A percentile compares a stretch with the other conserved stretches of the same genome.
These are phyloP conservation scores for Ensete glaucum DNA, from an alignment of 176 grass and related monocot species.

Conservation along the genomic window DNA sequence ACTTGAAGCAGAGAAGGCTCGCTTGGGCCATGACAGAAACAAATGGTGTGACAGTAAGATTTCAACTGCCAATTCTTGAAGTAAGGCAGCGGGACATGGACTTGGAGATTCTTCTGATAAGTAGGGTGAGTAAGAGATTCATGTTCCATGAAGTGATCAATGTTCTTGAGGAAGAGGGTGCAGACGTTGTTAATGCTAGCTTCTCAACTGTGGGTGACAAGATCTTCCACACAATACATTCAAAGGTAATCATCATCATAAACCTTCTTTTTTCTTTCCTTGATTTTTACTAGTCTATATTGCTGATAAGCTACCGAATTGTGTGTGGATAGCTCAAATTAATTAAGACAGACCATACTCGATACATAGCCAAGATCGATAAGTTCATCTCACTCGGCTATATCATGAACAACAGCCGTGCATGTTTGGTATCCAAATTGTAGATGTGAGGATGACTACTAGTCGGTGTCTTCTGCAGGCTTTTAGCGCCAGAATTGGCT, in stretches of 20 bases:
- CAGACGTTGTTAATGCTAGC: constrained; percentile 62
- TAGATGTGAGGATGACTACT: too few relatives aligned
- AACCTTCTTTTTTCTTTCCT: background rate
- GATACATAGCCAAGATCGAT: too few relatives aligned
- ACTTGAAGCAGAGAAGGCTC: constrained; percentile 24
- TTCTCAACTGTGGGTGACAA: constrained; percentile 62
- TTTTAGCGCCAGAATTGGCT: constrained; percentile 35
- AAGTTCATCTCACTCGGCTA: too few relatives aligned
- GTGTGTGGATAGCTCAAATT: too few relatives aligned
- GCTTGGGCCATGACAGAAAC: background rate
- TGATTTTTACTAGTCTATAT: too few relatives aligned
- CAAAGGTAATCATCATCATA: constrained; percentile 26
- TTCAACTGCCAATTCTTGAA: constrained; percentile 50
- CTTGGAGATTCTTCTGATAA: constrained; percentile 64
- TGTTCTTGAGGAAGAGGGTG: constrained; percentile 73
- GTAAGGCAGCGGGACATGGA: constrained; percentile 35
- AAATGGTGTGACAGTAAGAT: background rate
- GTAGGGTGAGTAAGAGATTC: constrained; percentile 24
- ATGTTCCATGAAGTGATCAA: constrained; percentile 70
- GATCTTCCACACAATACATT: constrained; percentile 74
- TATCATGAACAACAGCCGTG: background rate
- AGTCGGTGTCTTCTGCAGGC: constrained; percentile 19
- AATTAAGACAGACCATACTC: background rate
- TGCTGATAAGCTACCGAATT: too few relatives aligned
- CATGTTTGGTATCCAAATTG: too few relatives aligned